These are phyloP conservation scores for Ophiostoma perfectum DNA, from an alignment of 2,329 filamentous ascomycete species.

Conservation along the genomic window DNA sequence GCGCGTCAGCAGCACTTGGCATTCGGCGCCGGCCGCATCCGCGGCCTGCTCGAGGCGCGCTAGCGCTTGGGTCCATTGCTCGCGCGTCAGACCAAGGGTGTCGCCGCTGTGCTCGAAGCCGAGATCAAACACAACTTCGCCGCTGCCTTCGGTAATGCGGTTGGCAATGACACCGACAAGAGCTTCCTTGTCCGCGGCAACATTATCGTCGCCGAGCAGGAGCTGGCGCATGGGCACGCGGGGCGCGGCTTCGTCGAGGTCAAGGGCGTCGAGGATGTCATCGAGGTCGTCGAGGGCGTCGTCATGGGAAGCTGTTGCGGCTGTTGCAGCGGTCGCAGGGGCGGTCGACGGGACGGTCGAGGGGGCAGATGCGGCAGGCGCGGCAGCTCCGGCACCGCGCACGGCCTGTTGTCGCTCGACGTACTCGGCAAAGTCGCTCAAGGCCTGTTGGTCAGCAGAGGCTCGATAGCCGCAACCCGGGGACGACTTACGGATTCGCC, in stretches of 20 bases:
- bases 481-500: slow-evolving; percentile 66
- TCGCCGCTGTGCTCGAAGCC: slow-evolving; percentile 88
- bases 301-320: slow-evolving; percentile 31
- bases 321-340: slow-evolving; percentile 30
- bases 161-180: slow-evolving; percentile 61
- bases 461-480: not conserved
- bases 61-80: slow-evolving; percentile 71
- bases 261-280: slow-evolving; percentile 84
- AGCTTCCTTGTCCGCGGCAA: slow-evolving; percentile 55
- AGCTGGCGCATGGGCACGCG: slow-evolving; percentile 68
- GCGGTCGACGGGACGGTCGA: slow-evolving; percentile 31
- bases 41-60: slow-evolving; percentile 61
- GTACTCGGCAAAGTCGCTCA: slow-evolving; percentile 96
- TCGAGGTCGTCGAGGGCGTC: slow-evolving; percentile 71
- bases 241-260: slow-evolving; percentile 65
- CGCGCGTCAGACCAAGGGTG: slow-evolving; percentile 67
- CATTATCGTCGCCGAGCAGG: slow-evolving; percentile 48
- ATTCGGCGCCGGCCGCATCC: slow-evolving; percentile 63
- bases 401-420: slow-evolving; percentile 87
- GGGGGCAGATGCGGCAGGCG: slow-evolving; percentile 28
- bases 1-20: slow-evolving; percentile 78
- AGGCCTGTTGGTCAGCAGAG: slow-evolving; percentile 45
- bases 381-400: slow-evolving; percentile 48
- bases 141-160: slow-evolving; percentile 74
- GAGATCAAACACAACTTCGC: slow-evolving; percentile 86